These are phyloP conservation scores for Xerocomus nothofagi DNA, from an alignment of 1,284 basidiomycete genomes.

Conservation along the genomic window DNA sequence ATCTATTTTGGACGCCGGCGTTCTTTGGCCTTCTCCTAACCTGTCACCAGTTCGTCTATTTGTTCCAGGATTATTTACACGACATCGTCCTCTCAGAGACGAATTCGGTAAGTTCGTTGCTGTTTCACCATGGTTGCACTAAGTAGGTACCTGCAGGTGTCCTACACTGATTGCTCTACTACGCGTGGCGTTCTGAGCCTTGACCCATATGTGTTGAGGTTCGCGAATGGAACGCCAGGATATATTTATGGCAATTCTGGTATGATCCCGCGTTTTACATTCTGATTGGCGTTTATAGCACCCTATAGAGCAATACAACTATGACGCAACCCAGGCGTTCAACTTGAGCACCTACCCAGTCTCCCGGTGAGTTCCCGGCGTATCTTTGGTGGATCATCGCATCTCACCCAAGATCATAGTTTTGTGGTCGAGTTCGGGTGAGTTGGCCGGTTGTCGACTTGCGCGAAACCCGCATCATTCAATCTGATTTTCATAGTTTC, in stretches of 20 bases:
- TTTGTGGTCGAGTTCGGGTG: constrained; percentile 66
- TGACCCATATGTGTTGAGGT: constrained; percentile 55
- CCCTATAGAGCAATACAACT: constrained; percentile 53
- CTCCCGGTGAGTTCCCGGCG: constrained; percentile 37
- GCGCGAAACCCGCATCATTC: neutral
- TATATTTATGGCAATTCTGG: constrained; percentile 60
- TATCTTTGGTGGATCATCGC: neutral
- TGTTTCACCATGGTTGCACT: neutral
- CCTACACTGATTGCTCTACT: constrained; percentile 65
- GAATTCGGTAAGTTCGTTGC: constrained; percentile 41
- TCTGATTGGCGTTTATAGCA: neutral
- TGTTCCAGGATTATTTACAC: constrained; percentile 57
- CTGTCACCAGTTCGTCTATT: constrained; percentile 42
- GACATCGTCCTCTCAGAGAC: constrained; percentile 51
- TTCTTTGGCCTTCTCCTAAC: too few relatives aligned
- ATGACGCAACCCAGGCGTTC: constrained; percentile 55
- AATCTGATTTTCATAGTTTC: constrained; percentile 40
- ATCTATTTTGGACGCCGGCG: neutral
- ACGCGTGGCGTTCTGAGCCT: constrained; percentile 57
- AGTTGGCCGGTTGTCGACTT: constrained; percentile 5
- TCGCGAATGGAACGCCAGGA: constrained; percentile 49
- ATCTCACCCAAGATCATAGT: constrained; percentile 25
- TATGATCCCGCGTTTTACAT: constrained; percentile 18
- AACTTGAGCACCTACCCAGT: constrained; percentile 57
- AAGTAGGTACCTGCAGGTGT: constrained; percentile 39